A percentile compares a stretch with the other conserved stretches of the same genome.
Evolutionary conservation across 2,329 filamentous ascomycete genomes (phyloP).

Genomic region (Emergomyces orientalis): DNA sequence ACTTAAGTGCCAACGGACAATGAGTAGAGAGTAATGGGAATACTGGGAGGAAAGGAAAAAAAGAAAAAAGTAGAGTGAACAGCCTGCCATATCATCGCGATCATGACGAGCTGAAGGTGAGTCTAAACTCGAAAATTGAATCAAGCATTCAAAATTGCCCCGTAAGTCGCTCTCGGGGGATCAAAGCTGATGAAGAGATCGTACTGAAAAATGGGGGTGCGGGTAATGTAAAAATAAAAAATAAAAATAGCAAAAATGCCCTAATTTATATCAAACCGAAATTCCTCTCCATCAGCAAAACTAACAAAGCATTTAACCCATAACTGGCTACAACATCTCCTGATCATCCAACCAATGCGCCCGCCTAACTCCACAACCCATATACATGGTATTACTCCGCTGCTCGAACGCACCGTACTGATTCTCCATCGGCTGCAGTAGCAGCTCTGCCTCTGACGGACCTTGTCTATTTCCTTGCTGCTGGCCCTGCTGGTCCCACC

Average conservation of each 20-base stretch:
- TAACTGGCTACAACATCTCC: slow-evolving; percentile 16
- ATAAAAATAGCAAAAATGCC: neutral
- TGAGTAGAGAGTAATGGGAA: too few species aligned
- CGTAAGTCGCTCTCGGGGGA: neutral
- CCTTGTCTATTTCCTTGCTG: slow-evolving; percentile 11
- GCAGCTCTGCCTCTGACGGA: slow-evolving; percentile 9
- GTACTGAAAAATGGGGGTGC: neutral
- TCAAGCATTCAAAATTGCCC: neutral
- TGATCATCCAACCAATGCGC: slow-evolving; percentile 18
- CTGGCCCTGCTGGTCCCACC: slow-evolving; percentile 25
- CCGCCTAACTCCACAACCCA: slow-evolving; percentile 16
- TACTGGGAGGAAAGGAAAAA: neutral
- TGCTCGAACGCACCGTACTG: slow-evolving; percentile 32
- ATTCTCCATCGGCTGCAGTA: slow-evolving; percentile 26
- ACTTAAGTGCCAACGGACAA: too few species aligned
- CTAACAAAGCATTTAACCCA: neutral
- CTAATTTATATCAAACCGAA: neutral
- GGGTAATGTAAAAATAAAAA: neutral
- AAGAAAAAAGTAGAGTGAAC: neutral
- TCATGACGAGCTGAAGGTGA: neutral
- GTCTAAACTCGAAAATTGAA: too few species aligned
- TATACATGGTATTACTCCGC: slow-evolving; percentile 21
- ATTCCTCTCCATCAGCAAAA: neutral
- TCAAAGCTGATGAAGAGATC: neutral
- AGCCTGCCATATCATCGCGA: neutral